Conservation (phyloP, 257 asterid genomes). For the Striga asiatica region DNA sequence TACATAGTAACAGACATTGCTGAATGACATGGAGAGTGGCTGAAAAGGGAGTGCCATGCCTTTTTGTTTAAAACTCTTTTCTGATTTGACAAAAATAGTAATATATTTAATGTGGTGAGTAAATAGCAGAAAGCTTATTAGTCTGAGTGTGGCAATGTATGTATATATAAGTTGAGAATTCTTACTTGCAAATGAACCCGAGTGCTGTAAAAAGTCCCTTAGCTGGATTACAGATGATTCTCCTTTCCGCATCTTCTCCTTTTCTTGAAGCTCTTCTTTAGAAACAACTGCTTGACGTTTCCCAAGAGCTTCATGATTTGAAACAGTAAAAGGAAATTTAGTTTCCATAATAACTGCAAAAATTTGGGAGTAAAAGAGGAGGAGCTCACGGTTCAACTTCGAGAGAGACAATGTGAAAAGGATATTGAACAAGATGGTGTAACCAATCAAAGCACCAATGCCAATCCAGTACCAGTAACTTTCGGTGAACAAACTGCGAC, state of each 20-base stretch:
- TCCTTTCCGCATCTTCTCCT: constrained; percentile 48
- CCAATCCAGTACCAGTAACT: constrained; percentile 98
- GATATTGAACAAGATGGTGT: constrained; percentile 62
- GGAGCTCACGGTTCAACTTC: constrained; percentile 66
- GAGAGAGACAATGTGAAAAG: constrained; percentile 71
- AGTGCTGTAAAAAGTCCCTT: constrained; percentile 71
- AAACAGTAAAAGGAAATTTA: constrained; percentile 5
- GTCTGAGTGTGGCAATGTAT: background rate
- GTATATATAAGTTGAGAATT: background rate
- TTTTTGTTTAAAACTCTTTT: constrained; percentile 61
- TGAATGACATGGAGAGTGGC: constrained; percentile 79
- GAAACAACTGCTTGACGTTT: constrained; percentile 79
- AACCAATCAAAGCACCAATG: constrained; percentile 77
- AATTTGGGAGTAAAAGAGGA: constrained; percentile 10
- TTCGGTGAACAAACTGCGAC: constrained; percentile 73
- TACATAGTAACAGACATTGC: constrained; percentile 76
- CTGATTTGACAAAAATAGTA: constrained; percentile 27
- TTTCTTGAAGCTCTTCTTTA: constrained; percentile 54
- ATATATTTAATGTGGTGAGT: background rate
- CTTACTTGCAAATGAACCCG: constrained; percentile 86
- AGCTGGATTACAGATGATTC: constrained; percentile 62
- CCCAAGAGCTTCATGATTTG: constrained; percentile 49
- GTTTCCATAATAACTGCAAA: constrained; percentile 2
- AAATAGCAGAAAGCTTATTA: constrained; percentile 6
- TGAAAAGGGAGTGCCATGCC: constrained; percentile 97